Conservation (phyloP, 768 basidiomycete species). For the Peribolospora kevripleyi region DNA sequence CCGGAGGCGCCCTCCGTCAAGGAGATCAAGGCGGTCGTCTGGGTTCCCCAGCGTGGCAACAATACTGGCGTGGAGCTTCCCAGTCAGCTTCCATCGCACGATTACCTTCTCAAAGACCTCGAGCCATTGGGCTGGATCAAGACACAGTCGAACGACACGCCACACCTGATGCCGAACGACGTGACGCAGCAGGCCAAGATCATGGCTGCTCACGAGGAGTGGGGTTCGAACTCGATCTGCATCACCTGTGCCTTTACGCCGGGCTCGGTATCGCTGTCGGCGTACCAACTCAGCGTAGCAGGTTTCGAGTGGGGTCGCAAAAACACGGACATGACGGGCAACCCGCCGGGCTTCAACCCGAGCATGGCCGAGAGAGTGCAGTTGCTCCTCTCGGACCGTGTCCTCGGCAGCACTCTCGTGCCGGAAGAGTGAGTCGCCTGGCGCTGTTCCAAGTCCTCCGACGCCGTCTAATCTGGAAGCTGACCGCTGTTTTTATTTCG, state of each 20-base stretch:
- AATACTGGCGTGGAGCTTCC: slow-evolving; percentile 88
- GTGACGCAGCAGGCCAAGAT: slow-evolving; percentile 83
- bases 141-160: slow-evolving; percentile 78
- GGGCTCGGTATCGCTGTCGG: slow-evolving; percentile 82
- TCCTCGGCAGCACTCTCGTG: slow-evolving; percentile 84
- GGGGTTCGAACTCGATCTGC: slow-evolving; percentile 70
- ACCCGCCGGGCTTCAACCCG: slow-evolving; percentile 65
- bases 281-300: slow-evolving; percentile 66
- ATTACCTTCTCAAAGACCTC: not conserved
- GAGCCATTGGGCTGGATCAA: slow-evolving; percentile 77
- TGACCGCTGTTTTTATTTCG: not conserved
- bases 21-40: slow-evolving; percentile 92
- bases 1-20: slow-evolving; percentile 95
- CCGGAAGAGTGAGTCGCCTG: slow-evolving; percentile 74
- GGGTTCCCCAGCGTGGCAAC: slow-evolving; percentile 90
- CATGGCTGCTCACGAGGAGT: slow-evolving; percentile 83
- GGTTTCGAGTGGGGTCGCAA: slow-evolving; percentile 98
- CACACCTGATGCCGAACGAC: slow-evolving; percentile 77
- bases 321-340: slow-evolving; percentile 37
- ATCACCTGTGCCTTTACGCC: slow-evolving; percentile 90
- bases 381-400: slow-evolving; percentile 75
- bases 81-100: slow-evolving; percentile 36
- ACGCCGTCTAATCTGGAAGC: not conserved
- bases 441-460: slow-evolving; percentile 37
- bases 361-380: slow-evolving; percentile 87